Evolutionary conservation across 441 rosid species (phyloP), one percentile per base, ranked within the genome.

Genomic region (Codiaeum variegatum): DNA sequence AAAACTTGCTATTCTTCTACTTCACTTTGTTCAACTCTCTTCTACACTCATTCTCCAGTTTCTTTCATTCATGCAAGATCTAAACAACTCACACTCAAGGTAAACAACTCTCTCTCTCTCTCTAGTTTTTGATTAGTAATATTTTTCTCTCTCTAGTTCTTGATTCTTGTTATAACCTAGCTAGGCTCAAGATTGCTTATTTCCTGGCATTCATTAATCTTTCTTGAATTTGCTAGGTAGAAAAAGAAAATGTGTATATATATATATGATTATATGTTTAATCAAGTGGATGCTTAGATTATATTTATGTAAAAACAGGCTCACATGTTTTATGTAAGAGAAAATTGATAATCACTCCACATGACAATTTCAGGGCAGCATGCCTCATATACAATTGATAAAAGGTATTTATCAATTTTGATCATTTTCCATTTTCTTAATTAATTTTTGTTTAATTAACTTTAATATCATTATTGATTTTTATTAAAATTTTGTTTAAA

Each of bases 41-140:
- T 69, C 78, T 80, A 62, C 60, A 23, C 77, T 72, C 76, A 44
- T 49, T 26, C 73, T 77, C 67, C 80, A 72, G 32, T 69, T 79
- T 54, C 34, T 71, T 74, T 79, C 81, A 83, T 89, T 88, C 91
- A 89, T 89, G 97, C 97, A 89, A 87, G 93, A 90, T 84, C 85
- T 90, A 83, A 89, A 91, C 75, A 79, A 75, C 81, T 81, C 89
- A 52, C 71, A 73, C 72, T 60, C 90, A 82, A 89, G 95, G 98
- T 89, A 89, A 64, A 80, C 36, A 15, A 32, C 59, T 19, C 29
- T n/a, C 55, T 55, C 56, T 66, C 73, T 58, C 26, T 69, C 52
- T 47, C 5, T 36, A 6, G 7, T 42, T 62, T 42, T 61, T 61
- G 64, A 15, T 44, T 49, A 13, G 1, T 47, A 16, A 18, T 8